A percentile compares a stretch with the other conserved stretches of the same genome.
These are phyloP conservation scores for Anthracocystis walkeri DNA, from an alignment of 1,284 basidiomycete genomes.

Conservation along the genomic window DNA sequence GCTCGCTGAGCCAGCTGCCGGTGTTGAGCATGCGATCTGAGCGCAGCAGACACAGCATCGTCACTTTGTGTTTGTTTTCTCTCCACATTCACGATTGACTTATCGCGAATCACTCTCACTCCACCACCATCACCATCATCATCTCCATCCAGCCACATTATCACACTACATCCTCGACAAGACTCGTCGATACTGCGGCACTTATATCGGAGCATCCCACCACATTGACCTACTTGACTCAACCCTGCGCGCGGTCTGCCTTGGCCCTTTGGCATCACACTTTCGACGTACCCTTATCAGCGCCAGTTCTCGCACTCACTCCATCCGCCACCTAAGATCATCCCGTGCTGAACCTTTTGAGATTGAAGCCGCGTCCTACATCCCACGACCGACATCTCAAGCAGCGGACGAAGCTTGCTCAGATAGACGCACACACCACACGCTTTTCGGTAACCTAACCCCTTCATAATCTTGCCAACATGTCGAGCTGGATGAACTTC, in stretches of 20 bases:
- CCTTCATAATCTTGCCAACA: constrained; percentile 28
- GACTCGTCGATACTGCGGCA: no score
- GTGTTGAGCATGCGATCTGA: no score
- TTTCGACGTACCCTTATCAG: constrained; percentile 1
- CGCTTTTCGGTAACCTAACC: background rate
- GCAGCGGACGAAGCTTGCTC: background rate
- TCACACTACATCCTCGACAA: no score
- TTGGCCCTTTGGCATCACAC: background rate
- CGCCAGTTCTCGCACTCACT: background rate
- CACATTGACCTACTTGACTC: background rate
- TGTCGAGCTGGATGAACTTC: constrained; percentile 68
- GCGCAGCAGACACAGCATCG: background rate
- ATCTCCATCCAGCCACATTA: no score
- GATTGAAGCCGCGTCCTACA: background rate
- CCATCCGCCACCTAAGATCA: background rate
- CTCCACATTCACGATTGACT: constrained; percentile 5
- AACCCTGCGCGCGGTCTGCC: background rate
- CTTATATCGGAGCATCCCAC: background rate
- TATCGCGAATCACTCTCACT: no score
- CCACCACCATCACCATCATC: no score
- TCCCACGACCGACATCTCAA: no score
- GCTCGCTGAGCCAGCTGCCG: background rate
- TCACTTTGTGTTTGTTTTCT: constrained; percentile 1
- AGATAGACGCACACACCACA: background rate
- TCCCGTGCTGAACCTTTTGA: background rate